Evolutionary conservation across 306 rosid genomes (phyloP).

Genomic region (Trichosanthes cucumerina): DNA sequence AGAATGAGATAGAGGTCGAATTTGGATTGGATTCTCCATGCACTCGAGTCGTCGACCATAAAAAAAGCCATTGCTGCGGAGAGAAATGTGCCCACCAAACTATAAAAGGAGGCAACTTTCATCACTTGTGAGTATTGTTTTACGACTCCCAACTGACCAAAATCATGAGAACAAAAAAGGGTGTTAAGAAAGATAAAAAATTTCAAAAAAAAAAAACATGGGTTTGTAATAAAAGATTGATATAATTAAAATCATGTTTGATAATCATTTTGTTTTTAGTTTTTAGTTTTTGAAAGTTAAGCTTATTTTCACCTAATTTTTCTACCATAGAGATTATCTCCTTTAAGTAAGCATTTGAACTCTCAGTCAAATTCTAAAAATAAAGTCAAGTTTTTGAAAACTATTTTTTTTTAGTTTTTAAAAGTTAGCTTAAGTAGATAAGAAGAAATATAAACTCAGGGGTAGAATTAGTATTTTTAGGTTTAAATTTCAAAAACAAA

Average conservation of each 20-base stretch:
- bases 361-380: too few species aligned
- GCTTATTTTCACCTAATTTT: too few species aligned
- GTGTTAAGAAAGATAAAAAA: not conserved
- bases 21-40: constrained; percentile 22
- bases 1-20: constrained; percentile 30
- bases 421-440: too few species aligned
- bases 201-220: not conserved
- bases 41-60: constrained; percentile 15
- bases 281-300: too few species aligned
- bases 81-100: constrained; percentile 30
- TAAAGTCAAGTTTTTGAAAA: too few species aligned
- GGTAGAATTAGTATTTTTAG: too few species aligned
- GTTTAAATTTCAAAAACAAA: not conserved
- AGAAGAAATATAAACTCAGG: too few species aligned
- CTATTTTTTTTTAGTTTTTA: too few species aligned
- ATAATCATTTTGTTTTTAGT: too few species aligned
- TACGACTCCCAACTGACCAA: constrained; percentile 29
- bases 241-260: too few species aligned
- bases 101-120: constrained; percentile 32
- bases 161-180: not conserved
- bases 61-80: constrained; percentile 16
- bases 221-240: not conserved
- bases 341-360: too few species aligned
- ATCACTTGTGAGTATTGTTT: constrained; percentile 34
- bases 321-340: too few species aligned